Evolutionary conservation across 306 rosid genomes (phyloP).

Genomic region (Dryas alaskensis): DNA sequence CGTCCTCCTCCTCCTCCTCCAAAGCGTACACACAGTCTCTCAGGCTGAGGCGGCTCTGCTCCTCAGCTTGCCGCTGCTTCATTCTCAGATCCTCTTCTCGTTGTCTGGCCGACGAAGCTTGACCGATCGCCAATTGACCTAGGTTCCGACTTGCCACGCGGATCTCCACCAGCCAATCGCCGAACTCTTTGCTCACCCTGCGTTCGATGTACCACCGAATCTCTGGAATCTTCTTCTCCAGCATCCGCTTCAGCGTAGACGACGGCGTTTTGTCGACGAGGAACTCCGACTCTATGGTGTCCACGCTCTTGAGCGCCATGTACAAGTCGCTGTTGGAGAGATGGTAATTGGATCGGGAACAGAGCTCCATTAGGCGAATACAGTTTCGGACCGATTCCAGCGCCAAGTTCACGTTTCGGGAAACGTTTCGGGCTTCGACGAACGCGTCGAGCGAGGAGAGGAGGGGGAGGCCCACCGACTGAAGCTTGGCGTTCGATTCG

Average conservation of each 20-base stretch:
- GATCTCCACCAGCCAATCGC: slow-evolving; percentile 97
- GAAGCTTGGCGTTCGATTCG: slow-evolving; percentile 87
- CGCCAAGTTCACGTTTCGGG: slow-evolving; percentile 70
- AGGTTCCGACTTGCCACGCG: slow-evolving; percentile 86
- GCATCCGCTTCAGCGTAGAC: slow-evolving; percentile 73
- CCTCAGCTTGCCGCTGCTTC: slow-evolving; percentile 99
- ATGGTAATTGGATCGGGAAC: slow-evolving; percentile 78
- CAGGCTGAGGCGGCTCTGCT: slow-evolving; percentile 92
- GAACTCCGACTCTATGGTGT: slow-evolving; percentile 64
- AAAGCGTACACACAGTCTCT: slow-evolving; percentile 86
- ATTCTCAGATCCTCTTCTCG: slow-evolving; percentile 95
- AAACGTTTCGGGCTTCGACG: slow-evolving; percentile 79
- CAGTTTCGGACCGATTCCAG: slow-evolving; percentile 58
- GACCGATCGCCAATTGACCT: slow-evolving; percentile 92
- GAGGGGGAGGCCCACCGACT: slow-evolving; percentile 72
- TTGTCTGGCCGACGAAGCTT: slow-evolving; percentile 92
- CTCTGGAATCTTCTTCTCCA: slow-evolving; percentile 92
- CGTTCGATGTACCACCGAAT: slow-evolving; percentile 85
- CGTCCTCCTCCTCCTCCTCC: slow-evolving; percentile 81
- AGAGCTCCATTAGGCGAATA: slow-evolving; percentile 59
- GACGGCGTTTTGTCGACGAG: slow-evolving; percentile 69
- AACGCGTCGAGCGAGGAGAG: slow-evolving; percentile 80
- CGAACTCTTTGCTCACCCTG: slow-evolving; percentile 85
- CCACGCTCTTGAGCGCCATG: slow-evolving; percentile 87
- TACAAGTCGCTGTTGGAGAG: slow-evolving; percentile 63